Percentiles rank a stretch among this genome's conserved stretches.
Conservation (phyloP, 2,329 filamentous ascomycete species). For the Epichloe brachyelytri region DNA sequence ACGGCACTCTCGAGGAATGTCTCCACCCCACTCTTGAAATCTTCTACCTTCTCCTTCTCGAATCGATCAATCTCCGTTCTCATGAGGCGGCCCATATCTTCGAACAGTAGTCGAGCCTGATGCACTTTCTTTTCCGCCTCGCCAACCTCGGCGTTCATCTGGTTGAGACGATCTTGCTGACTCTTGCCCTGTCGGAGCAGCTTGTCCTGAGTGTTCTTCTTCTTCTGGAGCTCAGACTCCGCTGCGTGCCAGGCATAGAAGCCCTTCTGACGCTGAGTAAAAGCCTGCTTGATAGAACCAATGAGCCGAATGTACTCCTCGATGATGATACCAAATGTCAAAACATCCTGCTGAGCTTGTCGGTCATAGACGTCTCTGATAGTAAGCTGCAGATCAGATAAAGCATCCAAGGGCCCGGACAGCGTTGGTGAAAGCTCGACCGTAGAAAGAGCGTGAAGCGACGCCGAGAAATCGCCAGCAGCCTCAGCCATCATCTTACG, state of each 20-base stretch:
- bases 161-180: slow-evolving; percentile 88
- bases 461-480: slow-evolving; percentile 84
- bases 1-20: slow-evolving; percentile 95
- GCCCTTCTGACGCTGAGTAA: slow-evolving; percentile 83
- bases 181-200: slow-evolving; percentile 88
- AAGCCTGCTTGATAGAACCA: slow-evolving; percentile 86
- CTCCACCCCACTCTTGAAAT: slow-evolving; percentile 96
- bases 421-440: slow-evolving; percentile 85
- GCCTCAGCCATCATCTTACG: slow-evolving; percentile 89
- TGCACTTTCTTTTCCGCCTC: slow-evolving; percentile 91
- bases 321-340: slow-evolving; percentile 93
- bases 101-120: slow-evolving; percentile 78
- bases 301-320: slow-evolving; percentile 97
- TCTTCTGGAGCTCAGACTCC: slow-evolving; percentile 82
- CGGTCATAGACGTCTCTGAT: slow-evolving; percentile 93
- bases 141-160: slow-evolving; percentile 84
- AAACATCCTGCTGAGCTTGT: slow-evolving; percentile 90
- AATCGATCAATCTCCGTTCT: slow-evolving; percentile 83
- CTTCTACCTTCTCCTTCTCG: slow-evolving; percentile 94
- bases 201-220: slow-evolving; percentile 82
- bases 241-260: slow-evolving; percentile 91
- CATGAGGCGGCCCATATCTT: slow-evolving; percentile 95
- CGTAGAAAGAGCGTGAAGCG: slow-evolving; percentile 79
- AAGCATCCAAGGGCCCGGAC: slow-evolving; percentile 76
- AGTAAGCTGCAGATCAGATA: slow-evolving; percentile 86